Evolutionary conservation across 108 stramenopile genomes (phyloP).

Genomic region (Skeletonema potamos): DNA sequence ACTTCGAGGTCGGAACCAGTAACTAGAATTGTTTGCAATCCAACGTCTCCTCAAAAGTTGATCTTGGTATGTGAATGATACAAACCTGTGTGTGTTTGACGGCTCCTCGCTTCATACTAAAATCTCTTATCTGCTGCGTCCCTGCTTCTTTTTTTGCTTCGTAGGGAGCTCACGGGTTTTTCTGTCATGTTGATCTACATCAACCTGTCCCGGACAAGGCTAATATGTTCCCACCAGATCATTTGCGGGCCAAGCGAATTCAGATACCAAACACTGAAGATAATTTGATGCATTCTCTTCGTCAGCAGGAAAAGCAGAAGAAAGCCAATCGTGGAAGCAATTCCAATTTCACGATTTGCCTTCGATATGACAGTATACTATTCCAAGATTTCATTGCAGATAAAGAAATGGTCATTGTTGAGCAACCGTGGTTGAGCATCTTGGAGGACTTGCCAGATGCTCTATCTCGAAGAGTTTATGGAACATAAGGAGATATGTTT

Average conservation of each 20-base stretch:
- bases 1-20: slow-evolving; percentile 58
- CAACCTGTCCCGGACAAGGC: slow-evolving; percentile 59
- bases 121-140: slow-evolving; percentile 5
- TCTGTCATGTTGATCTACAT: slow-evolving; percentile 67
- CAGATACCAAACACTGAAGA: slow-evolving; percentile 17
- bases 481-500: slow-evolving; percentile 43
- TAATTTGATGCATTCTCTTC: background rate
- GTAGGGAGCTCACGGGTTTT: slow-evolving; percentile 74
- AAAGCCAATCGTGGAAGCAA: background rate
- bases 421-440: slow-evolving; percentile 82
- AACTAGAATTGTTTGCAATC: slow-evolving; percentile 50
- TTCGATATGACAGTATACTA: slow-evolving; percentile 77
- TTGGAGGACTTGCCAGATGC: slow-evolving; percentile 79
- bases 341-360: slow-evolving; percentile 66
- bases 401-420: slow-evolving; percentile 83
- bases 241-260: slow-evolving; percentile 47
- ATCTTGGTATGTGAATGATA: slow-evolving; percentile 66
- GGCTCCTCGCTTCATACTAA: background rate
- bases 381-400: slow-evolving; percentile 65
- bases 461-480: slow-evolving; percentile 74
- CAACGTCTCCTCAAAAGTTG: slow-evolving; percentile 51
- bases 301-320: slow-evolving; percentile 10
- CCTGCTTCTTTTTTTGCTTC: slow-evolving; percentile 3
- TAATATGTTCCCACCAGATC: slow-evolving; percentile 61
- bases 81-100: slow-evolving; percentile 16